Base-by-base conservation (phyloP, 1,284 basidiomycete species). In the Mycena citricolor region DNA sequence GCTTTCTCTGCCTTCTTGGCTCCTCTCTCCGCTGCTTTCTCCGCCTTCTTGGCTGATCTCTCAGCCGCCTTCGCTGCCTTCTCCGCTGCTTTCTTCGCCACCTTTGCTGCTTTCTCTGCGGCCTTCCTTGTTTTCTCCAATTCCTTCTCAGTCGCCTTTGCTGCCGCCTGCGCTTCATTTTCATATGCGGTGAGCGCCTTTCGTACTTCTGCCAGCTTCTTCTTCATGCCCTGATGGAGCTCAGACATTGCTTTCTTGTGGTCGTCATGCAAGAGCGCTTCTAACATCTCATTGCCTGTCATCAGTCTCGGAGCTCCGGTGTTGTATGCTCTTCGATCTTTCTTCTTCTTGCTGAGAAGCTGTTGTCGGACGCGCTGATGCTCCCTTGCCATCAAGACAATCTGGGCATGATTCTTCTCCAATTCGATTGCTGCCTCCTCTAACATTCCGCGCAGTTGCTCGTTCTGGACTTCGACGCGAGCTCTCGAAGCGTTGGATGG, bases 171-270 rank as follows among this genome's bases (percentile, higher is more conserved):
- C 20, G 17, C 29, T 7, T 4, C 34, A 12, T 45, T 45, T 32
- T 34, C 38, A 13, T n/a, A 32, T 2, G 32, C 5, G 26, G 3
- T 22, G 4, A 45, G 34, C 31, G 17, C 20, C 44, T 39, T 37
- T 23, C 20, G 23, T 26, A 30, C 22, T 2, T 12, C 47, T 6
- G 47, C 41, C n/a, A 49, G 38, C 10, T 19, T 13, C 1, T 31
- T 48, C 40, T 44, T 34, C 42, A 30, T 49, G 20, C 36, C 10
- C 19, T 44, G 31, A 37, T 48, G 40, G 10, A 48, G 35, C 29
- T 42, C 46, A 3, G 23, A 29, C 46, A 39, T 48, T 13, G 39
- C 35, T 23, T 42, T 43, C 20, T 48, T 43, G 20, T 48, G 46
- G 5, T 38, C 24, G 14, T 33, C 40, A 2, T 38, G 14, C 35